Evolutionary conservation across 148 eudicot genomes (phyloP).

Genomic region (Nepenthes mirabilis): DNA sequence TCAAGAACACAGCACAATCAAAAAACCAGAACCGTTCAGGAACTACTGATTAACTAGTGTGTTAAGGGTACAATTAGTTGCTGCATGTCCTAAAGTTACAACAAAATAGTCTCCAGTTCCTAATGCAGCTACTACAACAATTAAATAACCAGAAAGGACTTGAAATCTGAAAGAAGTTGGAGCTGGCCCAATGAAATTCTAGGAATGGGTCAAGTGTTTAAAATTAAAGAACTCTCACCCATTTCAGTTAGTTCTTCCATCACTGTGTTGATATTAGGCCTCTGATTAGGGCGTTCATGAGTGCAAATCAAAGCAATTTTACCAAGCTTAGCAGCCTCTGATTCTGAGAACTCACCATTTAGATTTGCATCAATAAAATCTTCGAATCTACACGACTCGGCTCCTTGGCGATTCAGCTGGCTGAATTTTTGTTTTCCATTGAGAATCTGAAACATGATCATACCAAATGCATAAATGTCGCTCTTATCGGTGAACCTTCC

Average conservation of each 20-base stretch:
- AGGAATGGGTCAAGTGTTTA: background rate
- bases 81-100: too few relatives aligned
- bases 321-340: conserved; percentile 57
- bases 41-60: too few relatives aligned
- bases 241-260: conserved; percentile 46
- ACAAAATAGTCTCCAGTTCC: too few relatives aligned
- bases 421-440: conserved; percentile 49
- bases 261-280: conserved; percentile 44
- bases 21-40: too few relatives aligned
- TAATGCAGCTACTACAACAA: too few relatives aligned
- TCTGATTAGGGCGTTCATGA: conserved; percentile 50
- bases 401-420: conserved; percentile 31
- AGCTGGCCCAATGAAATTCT: background rate
- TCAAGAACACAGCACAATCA: too few relatives aligned
- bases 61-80: too few relatives aligned
- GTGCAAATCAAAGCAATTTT: conserved; percentile 70
- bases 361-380: conserved; percentile 60
- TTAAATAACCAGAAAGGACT: background rate
- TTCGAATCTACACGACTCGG: conserved; percentile 36
- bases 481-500: conserved; percentile 89
- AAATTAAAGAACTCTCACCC: conserved; percentile 9
- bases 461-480: conserved; percentile 78
- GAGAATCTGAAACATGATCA: conserved; percentile 63
- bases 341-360: conserved; percentile 38
- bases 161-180: background rate